phyloP scores from a whole-genome alignment of 1,284 basidiomycete genomes.

The Dichomitus squalens region DNA sequence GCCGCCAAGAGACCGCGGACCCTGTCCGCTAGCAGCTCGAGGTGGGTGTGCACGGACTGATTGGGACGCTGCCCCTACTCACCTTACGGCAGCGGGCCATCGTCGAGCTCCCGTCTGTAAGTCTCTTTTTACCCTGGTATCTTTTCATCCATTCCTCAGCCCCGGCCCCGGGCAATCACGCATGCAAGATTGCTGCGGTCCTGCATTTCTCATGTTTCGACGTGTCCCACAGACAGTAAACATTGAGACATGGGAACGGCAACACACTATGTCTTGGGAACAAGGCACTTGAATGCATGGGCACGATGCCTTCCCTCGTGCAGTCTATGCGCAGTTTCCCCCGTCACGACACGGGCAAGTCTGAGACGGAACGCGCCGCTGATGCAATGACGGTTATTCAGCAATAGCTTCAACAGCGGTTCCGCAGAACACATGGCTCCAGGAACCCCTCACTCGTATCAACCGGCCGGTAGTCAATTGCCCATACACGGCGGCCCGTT shows the following conservation, averaged over 20 bases:
- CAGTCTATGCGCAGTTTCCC: not conserved
- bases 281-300: not conserved
- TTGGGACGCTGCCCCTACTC: conserved; percentile 7
- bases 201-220: not conserved
- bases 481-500: conserved; percentile 28
- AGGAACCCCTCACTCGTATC: conserved; percentile 21
- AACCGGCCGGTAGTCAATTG: conserved; percentile 13
- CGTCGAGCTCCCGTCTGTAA: conserved; percentile 25
- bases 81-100: conserved; percentile 22
- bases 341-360: not conserved
- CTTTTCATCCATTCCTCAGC: not conserved
- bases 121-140: conserved; percentile 11
- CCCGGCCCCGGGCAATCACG: not conserved
- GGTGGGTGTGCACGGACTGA: conserved; percentile 37
- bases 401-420: conserved; percentile 12
- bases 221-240: not conserved
- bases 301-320: not conserved
- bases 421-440: conserved; percentile 22
- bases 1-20: conserved; percentile 64
- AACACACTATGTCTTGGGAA: not conserved
- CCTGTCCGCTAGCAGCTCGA: conserved; percentile 47
- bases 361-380: conserved; percentile 12
- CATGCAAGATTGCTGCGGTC: not conserved
- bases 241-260: not conserved
- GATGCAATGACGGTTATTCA: conserved; percentile 22